phyloP scores from a whole-genome alignment of 2,329 filamentous ascomycete species.

The Microsporum audouinii region DNA sequence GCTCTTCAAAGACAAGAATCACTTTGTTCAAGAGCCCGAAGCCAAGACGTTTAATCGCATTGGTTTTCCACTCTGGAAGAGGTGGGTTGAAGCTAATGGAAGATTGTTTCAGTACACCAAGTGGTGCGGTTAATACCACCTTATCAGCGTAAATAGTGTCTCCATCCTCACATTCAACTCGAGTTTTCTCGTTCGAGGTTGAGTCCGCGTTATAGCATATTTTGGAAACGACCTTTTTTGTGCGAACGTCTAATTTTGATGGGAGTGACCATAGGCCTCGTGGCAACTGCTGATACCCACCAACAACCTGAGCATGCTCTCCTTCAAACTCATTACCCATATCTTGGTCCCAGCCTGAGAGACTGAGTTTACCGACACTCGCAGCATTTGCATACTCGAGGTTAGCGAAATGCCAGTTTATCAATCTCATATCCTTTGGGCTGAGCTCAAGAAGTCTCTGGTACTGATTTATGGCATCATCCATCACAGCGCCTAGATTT shows the following conservation, averaged over 20 bases:
- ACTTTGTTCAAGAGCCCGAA: slow-evolving; percentile 95
- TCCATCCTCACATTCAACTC: slow-evolving; percentile 67
- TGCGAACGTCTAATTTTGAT: slow-evolving; percentile 62
- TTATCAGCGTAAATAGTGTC: slow-evolving; percentile 69
- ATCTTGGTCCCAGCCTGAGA: slow-evolving; percentile 92
- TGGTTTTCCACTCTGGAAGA: slow-evolving; percentile 75
- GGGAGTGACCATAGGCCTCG: slow-evolving; percentile 72
- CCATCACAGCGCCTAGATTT: slow-evolving; percentile 80
- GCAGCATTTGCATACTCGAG: slow-evolving; percentile 94
- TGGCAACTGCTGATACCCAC: slow-evolving; percentile 89
- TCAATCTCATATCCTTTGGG: slow-evolving; percentile 72
- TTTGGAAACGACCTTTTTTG: slow-evolving; percentile 58
- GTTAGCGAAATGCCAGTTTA: slow-evolving; percentile 98
- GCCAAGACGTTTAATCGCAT: slow-evolving; percentile 70
- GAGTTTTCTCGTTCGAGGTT: slow-evolving; percentile 38
- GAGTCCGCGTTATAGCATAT: slow-evolving; percentile 51
- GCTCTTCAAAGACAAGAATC: slow-evolving; percentile 72
- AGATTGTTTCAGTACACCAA: slow-evolving; percentile 81
- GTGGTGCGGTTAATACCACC: slow-evolving; percentile 78
- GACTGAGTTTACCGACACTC: slow-evolving; percentile 73
- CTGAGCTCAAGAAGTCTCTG: slow-evolving; percentile 69
- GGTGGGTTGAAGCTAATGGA: slow-evolving; percentile 77
- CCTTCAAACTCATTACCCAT: slow-evolving; percentile 97
- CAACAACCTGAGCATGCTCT: slow-evolving; percentile 81
- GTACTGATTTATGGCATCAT: slow-evolving; percentile 83